These are phyloP conservation scores for Scleroderma citrinum DNA, from an alignment of 768 basidiomycete species.

Conservation along the genomic window DNA sequence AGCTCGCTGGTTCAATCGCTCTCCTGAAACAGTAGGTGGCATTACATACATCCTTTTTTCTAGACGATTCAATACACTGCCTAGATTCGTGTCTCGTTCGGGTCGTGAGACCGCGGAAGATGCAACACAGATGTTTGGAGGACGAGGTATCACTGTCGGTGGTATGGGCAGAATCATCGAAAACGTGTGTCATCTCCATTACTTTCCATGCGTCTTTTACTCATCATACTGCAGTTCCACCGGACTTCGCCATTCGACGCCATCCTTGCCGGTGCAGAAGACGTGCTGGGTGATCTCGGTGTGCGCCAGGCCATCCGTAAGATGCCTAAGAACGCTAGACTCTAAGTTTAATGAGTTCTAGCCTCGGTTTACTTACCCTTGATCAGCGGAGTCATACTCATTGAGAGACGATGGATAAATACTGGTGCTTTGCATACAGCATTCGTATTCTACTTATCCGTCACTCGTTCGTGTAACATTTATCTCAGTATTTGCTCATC, in stretches of 20 bases:
- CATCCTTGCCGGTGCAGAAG: slow-evolving; percentile 76
- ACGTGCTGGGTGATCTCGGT: slow-evolving; percentile 68
- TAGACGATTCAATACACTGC: slow-evolving; percentile 3
- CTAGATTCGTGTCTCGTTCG: slow-evolving; percentile 60
- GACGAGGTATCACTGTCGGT: slow-evolving; percentile 77
- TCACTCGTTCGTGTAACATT: no score
- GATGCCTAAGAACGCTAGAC: slow-evolving; percentile 49
- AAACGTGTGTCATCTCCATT: slow-evolving; percentile 45
- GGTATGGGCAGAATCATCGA: slow-evolving; percentile 86
- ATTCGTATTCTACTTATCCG: no score
- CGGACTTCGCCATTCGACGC: slow-evolving; percentile 81
- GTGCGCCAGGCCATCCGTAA: slow-evolving; percentile 69
- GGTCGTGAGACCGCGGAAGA: slow-evolving; percentile 52
- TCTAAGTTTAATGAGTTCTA: slow-evolving; percentile 24
- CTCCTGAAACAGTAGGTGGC: slow-evolving; percentile 75
- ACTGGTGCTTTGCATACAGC: no score
- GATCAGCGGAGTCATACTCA: neutral
- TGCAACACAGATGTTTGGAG: slow-evolving; percentile 83
- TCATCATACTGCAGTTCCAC: slow-evolving; percentile 49
- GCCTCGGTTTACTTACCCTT: neutral
- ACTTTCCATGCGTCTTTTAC: neutral
- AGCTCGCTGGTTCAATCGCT: slow-evolving; percentile 84
- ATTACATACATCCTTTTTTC: neutral
- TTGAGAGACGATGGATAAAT: neutral
- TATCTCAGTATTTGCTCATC: no score